Base-by-base conservation (phyloP, 2,329 filamentous ascomycete genomes). In the Sarocladium brachiariae region DNA sequence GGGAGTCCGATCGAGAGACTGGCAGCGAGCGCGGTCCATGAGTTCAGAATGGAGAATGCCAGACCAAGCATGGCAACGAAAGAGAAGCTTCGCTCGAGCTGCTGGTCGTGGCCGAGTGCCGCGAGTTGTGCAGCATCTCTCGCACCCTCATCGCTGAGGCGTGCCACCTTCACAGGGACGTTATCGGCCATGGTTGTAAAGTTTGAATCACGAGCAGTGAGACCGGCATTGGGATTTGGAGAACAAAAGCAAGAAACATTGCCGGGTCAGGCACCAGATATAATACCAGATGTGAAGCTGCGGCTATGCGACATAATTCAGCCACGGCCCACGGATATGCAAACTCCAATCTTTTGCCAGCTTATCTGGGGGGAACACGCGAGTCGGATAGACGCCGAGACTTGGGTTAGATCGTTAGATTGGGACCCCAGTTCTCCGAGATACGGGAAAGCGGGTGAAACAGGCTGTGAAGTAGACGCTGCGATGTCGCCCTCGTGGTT, bases 21-120 rank as follows among this genome's bases (percentile, higher is more conserved):
- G 58, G 80, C 76, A 0, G 78, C 78, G 54, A 80, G 76, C 1
- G 76, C 80, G 1, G 75, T 76, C 69, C 77, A 81, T 4, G 78
- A 81, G 52, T 77, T 77, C 25, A 81, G 65, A 13, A 81, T 75
- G 52, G 71, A 77, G 53, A 81, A 79, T 24, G 77, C 74, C 18
- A 81, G 68, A 18, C 75, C 72, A 10, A 81, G 66, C 75, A 81
- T 79, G 61, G 75, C 79, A 72, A 70, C 74, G 6, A 73, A 61
- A 59, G 69, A 70, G 59, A 81, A 81, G 56, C 80, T 72, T 53
- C 70, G 67, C 2, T 61, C 57, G 35, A 72, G 64, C 14, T 57
- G 57, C 59, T 72, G 65, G 38, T 59, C 60, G 55, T 72, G 70
- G 54, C 70, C 70, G 13, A 72, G 58, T 33, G 61, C 61, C 24